Evolutionary conservation across 208 protist species (phyloP), one percentile per base, ranked within the genome.

Genomic region (Trypanosoma conorhini): DNA sequence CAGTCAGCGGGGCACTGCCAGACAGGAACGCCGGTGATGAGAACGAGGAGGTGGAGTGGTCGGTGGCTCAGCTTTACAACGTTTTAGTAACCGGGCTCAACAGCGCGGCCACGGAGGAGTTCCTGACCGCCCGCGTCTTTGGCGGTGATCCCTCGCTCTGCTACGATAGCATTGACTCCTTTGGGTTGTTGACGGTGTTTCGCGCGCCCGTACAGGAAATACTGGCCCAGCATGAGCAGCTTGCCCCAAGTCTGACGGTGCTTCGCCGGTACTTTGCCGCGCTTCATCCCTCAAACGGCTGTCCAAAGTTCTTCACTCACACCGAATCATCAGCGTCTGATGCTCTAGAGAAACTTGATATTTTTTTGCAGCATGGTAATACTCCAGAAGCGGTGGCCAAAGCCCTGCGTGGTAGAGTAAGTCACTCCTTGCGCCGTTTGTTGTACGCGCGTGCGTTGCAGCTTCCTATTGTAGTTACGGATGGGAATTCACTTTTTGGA

Each of bases 371-470:
- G 0, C 15, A 58, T 9, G 85, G 86, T 38, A 81, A 82, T 46
- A 69, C 74, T 15, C 70, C 77, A 30, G 78, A 78, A 60, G 58
- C 55, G 31, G 40, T 93, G 57, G 67, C 80, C 1, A 67, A 50
- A 5, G 54, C 88, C 17, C 76, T 96, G 42, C 81, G 79, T 13
- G 72, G 78, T 38, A 74, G 75, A 24, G 81, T 91, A 38, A 86
- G 87, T 76, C 88, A 87, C 13, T 86, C 87, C 0, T 48, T 96
- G 35, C 85, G 91, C 17, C 87, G 91, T 17, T 76, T 96, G 9
- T 61, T 92, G 50, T 96, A 96, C 70, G 85, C 91, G 15, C 76
- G 86, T n/a, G 87, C 86, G 30, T 73, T 96, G 64, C 84, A 88
- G 62, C 35, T 92, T 24, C 66, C 74, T 30, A 66, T 96, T 57